Evolutionary conservation across 495 filamentous ascomycete species (phyloP).

Genomic region (Haplographium delicatum): DNA sequence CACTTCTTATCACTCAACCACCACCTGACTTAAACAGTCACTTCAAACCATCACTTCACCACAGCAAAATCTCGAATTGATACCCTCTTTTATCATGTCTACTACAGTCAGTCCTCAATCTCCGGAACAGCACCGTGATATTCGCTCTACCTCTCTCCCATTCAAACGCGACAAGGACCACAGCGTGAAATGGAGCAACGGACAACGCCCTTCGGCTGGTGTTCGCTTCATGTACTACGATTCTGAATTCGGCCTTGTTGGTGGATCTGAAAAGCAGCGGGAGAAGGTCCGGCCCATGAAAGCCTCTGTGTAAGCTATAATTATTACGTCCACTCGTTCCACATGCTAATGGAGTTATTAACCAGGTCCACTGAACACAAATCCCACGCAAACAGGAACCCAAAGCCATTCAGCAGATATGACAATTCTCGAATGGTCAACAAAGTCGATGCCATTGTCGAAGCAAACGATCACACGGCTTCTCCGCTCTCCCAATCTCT

Average conservation of each 20-base stretch:
- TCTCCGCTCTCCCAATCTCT: constrained; percentile 22
- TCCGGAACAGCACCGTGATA: constrained; percentile 14
- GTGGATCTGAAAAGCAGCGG: no score
- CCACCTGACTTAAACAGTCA: neutral
- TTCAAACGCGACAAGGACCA: constrained; percentile 26
- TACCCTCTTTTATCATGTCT: constrained; percentile 12
- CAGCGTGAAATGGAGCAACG: constrained; percentile 20
- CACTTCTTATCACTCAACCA: neutral
- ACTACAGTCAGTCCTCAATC: constrained; percentile 3
- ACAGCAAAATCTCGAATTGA: neutral
- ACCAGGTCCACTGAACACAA: constrained; percentile 6
- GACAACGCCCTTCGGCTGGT: constrained; percentile 11
- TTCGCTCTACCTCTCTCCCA: constrained; percentile 15
- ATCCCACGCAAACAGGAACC: constrained; percentile 21
- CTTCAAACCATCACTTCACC: neutral
- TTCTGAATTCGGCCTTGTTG: neutral
- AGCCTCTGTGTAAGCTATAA: neutral
- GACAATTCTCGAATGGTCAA: neutral
- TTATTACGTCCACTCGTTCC: neutral
- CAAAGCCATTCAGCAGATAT: constrained; percentile 14
- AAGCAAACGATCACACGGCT: constrained; percentile 12
- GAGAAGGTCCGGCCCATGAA: constrained; percentile 14
- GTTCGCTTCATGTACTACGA: neutral
- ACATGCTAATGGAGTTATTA: neutral
- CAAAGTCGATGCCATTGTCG: constrained; percentile 16